These are phyloP conservation scores for Sequoiadendron giganteum DNA, from an alignment of 75 land plant species.

Conservation along the genomic window DNA sequence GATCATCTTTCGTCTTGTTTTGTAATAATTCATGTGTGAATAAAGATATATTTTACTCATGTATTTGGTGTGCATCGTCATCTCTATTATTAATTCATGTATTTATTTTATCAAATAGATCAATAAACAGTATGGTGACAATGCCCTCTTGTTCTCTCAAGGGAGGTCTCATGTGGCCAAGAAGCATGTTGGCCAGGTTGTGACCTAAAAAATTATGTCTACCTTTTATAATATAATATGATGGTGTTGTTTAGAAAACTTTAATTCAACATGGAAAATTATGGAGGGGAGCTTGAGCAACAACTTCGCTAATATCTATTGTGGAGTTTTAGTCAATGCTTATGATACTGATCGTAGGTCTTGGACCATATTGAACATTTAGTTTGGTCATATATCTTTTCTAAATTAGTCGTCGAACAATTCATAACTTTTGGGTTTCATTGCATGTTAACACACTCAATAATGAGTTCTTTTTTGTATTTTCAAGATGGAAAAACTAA, in stretches of 20 bases:
- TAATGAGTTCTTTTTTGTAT: background rate
- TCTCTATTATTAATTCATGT: no score
- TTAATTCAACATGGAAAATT: background rate
- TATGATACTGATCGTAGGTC: background rate
- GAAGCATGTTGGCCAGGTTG: background rate
- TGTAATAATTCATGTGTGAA: no score
- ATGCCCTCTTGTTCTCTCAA: background rate
- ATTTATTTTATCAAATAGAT: no score
- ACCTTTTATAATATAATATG: no score
- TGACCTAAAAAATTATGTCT: no score
- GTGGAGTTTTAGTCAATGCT: background rate
- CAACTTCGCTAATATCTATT: background rate
- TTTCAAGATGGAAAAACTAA: background rate
- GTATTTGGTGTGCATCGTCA: no score
- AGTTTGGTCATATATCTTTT: background rate
- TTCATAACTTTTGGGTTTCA: background rate
- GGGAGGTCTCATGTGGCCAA: background rate
- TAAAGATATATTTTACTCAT: no score
- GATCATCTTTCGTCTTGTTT: no score
- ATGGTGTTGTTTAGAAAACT: no score
- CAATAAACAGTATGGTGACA: no score
- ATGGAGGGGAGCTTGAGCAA: background rate
- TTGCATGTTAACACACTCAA: background rate
- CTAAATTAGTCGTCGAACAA: background rate
- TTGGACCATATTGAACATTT: background rate